Percentiles rank a stretch among this genome's conserved stretches.
Conservation (phyloP, 208 protist genomes). For the Ichthyophonus hoferi region DNA sequence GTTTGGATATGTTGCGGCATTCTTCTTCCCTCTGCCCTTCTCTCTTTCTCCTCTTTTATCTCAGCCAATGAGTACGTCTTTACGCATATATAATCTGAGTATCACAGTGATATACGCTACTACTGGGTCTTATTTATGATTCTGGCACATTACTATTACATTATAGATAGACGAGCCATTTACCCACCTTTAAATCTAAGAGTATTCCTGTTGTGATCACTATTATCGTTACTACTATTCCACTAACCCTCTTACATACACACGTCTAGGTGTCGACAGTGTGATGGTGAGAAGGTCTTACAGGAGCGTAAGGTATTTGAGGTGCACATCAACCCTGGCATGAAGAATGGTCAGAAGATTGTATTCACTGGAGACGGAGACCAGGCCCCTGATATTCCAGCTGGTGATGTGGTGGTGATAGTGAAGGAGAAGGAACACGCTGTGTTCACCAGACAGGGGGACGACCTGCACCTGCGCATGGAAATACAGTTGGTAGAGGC, state of each 20-base stretch:
- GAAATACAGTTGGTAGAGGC: conserved; percentile 84
- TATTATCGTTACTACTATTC: too few relatives aligned
- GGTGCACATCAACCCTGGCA: conserved; percentile 88
- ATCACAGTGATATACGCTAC: too few relatives aligned
- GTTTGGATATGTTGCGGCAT: conserved; percentile 90
- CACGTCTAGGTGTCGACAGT: conserved; percentile 88
- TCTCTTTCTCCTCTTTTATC: too few relatives aligned
- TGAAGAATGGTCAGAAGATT: conserved; percentile 88
- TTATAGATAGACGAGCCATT: too few relatives aligned
- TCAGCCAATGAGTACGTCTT: too few relatives aligned
- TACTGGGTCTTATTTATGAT: too few relatives aligned
- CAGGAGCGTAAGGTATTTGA: conserved; percentile 81
- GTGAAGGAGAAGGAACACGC: conserved; percentile 87
- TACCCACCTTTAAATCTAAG: too few relatives aligned
- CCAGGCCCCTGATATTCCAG: conserved; percentile 58
- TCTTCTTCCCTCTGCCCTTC: conserved; percentile 80
- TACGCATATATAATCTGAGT: too few relatives aligned
- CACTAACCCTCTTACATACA: conserved; percentile 86
- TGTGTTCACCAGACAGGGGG: conserved; percentile 81
- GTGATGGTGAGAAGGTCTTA: conserved; percentile 84
- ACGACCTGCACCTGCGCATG: conserved; percentile 84
- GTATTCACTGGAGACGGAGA: conserved; percentile 82
- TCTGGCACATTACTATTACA: too few relatives aligned
- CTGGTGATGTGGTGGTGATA: conserved; percentile 95
- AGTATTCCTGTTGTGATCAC: too few relatives aligned